Evolutionary conservation across 176 grass and related monocot species (phyloP), one percentile per base, ranked within the genome.

Genomic region (Cenchrus purpureus): DNA sequence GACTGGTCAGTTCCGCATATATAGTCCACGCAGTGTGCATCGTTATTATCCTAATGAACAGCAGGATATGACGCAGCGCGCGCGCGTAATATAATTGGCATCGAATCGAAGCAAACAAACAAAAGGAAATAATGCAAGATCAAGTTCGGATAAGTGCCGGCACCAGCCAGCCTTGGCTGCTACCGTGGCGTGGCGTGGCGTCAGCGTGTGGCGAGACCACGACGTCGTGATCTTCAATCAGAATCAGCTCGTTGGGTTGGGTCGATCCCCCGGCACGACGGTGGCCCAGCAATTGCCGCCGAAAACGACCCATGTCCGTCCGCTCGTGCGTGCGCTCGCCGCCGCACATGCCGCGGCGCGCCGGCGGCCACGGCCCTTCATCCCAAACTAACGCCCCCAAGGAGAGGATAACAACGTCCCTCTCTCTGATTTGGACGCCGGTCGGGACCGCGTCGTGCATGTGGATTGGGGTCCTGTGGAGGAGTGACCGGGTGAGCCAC

Each of bases 121-220:
- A 73, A 25, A 72, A 75, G 6, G 45, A 6, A 37, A n/a, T 3
- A 37, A n/a, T 3, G 31, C 4, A 13, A 46, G 34, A 40, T 14
- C 3, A 3, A 12, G 37, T 73, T 20, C 52, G 73, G 86, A 83
- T 88, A 83, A 83, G 73, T 73, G 8, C 28, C 44, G 2, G 8
- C 6, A 55, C 22, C 25, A 32, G 56, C 34, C 34, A 37, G 37
- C 37, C 37, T 4, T 40, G 37, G 37, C 2, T 40, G 37, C 48
- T 79, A 46, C 45, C 45, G 45, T 67, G 55, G 57, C 2, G 60
- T 40, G 37, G 37, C 37, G 34, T 34, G 34, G 3, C 34, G 34
- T 34, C n/a, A 28, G 77, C 61, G 4, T 77, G 86, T 81, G 42
- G 65, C 72, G 14, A 52, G 63, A 40, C 45, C 0, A 46, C 45